Conservation (phyloP, 2,329 filamentous ascomycete species). For the Onygenales sp. region DNA sequence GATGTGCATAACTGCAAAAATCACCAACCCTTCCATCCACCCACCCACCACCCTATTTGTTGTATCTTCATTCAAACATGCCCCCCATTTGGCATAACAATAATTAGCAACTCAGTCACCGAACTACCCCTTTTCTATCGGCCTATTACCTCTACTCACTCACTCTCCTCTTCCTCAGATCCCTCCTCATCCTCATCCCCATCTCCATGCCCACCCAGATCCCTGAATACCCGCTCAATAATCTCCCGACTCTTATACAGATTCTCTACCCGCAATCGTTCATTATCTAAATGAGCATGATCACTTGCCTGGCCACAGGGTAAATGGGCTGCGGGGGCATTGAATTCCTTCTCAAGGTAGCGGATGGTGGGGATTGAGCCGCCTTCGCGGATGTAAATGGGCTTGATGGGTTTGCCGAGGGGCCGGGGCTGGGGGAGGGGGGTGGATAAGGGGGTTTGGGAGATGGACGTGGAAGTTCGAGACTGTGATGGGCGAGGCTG, state of each 20-base stretch:
- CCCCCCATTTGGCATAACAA: no score
- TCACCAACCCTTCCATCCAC: no score
- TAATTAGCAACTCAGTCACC: background rate
- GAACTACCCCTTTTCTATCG: background rate
- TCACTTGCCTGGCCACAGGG: constrained; percentile 94
- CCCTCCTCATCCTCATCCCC: background rate
- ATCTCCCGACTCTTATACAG: constrained; percentile 87
- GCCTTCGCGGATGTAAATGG: constrained; percentile 89
- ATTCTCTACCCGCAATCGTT: constrained; percentile 80
- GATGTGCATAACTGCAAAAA: no score
- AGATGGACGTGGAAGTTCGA: background rate
- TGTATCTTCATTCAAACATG: no score
- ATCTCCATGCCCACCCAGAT: constrained; percentile 36
- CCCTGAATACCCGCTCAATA: constrained; percentile 73
- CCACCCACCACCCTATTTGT: no score
- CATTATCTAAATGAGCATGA: constrained; percentile 87
- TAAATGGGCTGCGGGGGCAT: constrained; percentile 80
- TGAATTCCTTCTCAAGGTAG: constrained; percentile 90
- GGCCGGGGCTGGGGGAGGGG: constrained; percentile 10
- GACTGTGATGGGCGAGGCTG: background rate
- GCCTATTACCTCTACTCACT: background rate
- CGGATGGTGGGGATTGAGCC: constrained; percentile 91
- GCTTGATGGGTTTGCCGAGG: constrained; percentile 27
- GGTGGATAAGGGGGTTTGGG: background rate
- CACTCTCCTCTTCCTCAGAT: background rate